Evolutionary conservation across 805 yeast genomes (phyloP).

Genomic region (Cyberlindnera japonica): DNA sequence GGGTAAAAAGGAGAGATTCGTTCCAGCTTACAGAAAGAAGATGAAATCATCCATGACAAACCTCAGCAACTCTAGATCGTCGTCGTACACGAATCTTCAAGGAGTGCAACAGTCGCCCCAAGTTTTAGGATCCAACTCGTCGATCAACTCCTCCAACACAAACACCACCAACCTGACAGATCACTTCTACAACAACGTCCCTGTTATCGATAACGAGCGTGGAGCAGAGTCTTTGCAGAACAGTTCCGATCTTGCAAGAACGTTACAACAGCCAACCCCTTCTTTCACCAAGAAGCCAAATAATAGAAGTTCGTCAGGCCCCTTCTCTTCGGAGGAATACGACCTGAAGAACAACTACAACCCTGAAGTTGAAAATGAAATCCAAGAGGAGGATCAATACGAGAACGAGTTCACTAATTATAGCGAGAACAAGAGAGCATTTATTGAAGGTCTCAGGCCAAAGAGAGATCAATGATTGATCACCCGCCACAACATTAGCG

Average conservation of each 20-base stretch:
- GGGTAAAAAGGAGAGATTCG: constrained; percentile 23
- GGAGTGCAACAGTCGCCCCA: constrained; percentile 13
- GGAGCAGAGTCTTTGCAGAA: constrained; percentile 9
- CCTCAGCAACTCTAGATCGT: constrained; percentile 22
- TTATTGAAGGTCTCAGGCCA: constrained; percentile 39
- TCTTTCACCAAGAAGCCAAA: constrained; percentile 20
- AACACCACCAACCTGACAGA: constrained; percentile 26
- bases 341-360: constrained; percentile 33
- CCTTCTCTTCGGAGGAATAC: constrained; percentile 23
- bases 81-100: constrained; percentile 20
- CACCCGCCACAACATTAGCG: too few species aligned
- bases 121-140: constrained; percentile 20
- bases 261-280: constrained; percentile 27
- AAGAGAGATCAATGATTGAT: constrained; percentile 18
- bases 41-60: constrained; percentile 27
- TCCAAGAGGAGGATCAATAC: constrained; percentile 42
- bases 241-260: constrained; percentile 23
- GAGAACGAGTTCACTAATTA: constrained; percentile 46
- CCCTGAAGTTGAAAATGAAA: constrained; percentile 29
- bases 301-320: constrained; percentile 15
- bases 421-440: constrained; percentile 39
- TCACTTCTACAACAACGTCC: constrained; percentile 26
- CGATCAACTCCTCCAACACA: constrained; percentile 24
- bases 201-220: constrained; percentile 21
- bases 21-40: constrained; percentile 38